phyloP scores from a whole-genome alignment of 2,329 filamentous ascomycete genomes.

The Arachnomyces sp. region DNA sequence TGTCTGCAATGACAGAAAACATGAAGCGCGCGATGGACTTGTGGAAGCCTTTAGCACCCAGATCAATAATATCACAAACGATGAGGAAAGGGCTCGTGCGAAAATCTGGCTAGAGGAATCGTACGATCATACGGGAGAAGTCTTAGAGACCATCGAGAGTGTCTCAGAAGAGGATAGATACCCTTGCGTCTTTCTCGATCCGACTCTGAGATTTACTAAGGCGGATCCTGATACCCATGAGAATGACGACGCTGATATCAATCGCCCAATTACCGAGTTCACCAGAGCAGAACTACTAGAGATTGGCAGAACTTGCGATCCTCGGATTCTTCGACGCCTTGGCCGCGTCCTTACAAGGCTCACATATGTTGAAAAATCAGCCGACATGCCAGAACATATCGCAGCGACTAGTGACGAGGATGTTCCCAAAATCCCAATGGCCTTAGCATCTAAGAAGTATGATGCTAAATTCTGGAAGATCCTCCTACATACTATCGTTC shows the following conservation, averaged over 20 bases:
- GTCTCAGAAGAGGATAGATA: slow-evolving; percentile 34
- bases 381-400: slow-evolving; percentile 40
- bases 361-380: slow-evolving; percentile 34
- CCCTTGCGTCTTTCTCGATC: slow-evolving; percentile 44
- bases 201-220: slow-evolving; percentile 34
- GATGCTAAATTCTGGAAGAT: slow-evolving; percentile 40
- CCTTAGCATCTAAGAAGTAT: slow-evolving; percentile 30
- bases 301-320: slow-evolving; percentile 45
- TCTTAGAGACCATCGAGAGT: slow-evolving; percentile 28
- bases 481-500: slow-evolving; percentile 41
- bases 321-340: slow-evolving; percentile 40
- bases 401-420: slow-evolving; percentile 21
- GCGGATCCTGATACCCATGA: slow-evolving; percentile 7
- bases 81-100: slow-evolving; percentile 31
- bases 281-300: slow-evolving; percentile 43
- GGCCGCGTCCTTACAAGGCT: slow-evolving; percentile 41
- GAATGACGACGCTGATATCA: slow-evolving; percentile 16
- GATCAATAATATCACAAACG: slow-evolving; percentile 29
- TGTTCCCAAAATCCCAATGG: slow-evolving; percentile 39
- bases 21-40: slow-evolving; percentile 34
- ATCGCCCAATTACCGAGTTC: slow-evolving; percentile 27
- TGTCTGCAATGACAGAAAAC: slow-evolving; percentile 40
- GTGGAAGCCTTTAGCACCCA: slow-evolving; percentile 35
- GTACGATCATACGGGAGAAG: slow-evolving; percentile 42
- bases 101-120: slow-evolving; percentile 45